Evolutionary conservation across 2,329 filamentous ascomycete species (phyloP).

Genomic region (Aureobasidium musti): DNA sequence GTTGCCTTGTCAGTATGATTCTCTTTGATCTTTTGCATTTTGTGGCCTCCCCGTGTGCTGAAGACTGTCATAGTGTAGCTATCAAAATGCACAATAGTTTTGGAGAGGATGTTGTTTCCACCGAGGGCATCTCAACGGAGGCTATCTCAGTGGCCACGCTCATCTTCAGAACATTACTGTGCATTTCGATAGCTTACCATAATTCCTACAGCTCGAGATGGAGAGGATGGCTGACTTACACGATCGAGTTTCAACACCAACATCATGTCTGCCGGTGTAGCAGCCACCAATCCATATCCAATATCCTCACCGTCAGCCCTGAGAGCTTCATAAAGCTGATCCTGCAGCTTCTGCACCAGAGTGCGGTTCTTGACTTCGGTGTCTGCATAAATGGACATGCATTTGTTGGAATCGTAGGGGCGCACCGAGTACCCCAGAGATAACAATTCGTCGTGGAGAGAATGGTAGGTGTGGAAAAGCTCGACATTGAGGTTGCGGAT

Average conservation of each 20-base stretch:
- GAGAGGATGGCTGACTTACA: no score
- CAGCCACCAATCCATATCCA: conserved; percentile 1
- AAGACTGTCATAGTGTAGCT: no score
- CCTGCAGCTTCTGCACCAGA: conserved; percentile 12
- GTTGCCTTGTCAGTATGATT: not conserved
- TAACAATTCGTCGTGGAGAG: not conserved
- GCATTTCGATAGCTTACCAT: no score
- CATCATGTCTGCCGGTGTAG: not conserved
- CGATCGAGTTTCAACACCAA: conserved; percentile 4
- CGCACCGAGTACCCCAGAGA: not conserved
- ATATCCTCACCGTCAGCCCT: not conserved
- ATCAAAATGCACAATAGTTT: no score
- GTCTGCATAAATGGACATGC: conserved; percentile 14
- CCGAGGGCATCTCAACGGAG: no score
- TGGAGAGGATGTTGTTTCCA: no score
- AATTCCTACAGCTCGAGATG: no score
- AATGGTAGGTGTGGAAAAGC: not conserved
- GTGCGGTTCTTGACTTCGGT: not conserved
- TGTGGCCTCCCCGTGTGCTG: no score
- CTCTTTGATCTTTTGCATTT: not conserved
- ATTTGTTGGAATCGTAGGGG: not conserved
- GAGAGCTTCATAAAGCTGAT: conserved; percentile 6
- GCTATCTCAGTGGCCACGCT: no score
- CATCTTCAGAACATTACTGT: no score
- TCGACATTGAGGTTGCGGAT: conserved; percentile 25